Evolutionary conservation across 2,329 filamentous ascomycete genomes (phyloP).

Genomic region (Periconia digitata): DNA sequence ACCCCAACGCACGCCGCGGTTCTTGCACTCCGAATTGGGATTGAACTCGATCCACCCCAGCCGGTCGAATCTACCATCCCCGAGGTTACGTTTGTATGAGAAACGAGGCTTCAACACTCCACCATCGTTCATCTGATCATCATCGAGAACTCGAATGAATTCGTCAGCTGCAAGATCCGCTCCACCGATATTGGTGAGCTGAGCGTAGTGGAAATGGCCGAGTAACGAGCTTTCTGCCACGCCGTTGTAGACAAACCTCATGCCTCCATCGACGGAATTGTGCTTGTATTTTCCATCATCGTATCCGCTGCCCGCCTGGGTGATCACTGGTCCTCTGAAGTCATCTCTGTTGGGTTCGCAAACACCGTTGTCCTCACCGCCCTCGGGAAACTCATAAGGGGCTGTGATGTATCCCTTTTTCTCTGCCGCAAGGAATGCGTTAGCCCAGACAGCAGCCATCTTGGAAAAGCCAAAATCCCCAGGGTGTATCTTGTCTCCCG

Average conservation of each 20-base stretch:
- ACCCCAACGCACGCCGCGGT: constrained; percentile 16
- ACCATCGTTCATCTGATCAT: neutral
- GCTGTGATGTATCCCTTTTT: constrained; percentile 5
- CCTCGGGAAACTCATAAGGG: neutral
- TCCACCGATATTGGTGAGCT: constrained; percentile 6
- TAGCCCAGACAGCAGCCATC: neutral
- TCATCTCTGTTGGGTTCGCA: constrained; percentile 4
- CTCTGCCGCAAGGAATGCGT: constrained; percentile 2
- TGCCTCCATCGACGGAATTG: neutral
- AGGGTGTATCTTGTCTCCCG: neutral
- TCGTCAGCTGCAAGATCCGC: constrained; percentile 8
- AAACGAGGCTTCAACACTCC: neutral
- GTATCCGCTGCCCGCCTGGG: constrained; percentile 5
- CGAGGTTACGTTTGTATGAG: constrained; percentile 1
- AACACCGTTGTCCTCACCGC: neutral
- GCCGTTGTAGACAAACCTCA: neutral
- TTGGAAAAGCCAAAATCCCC: neutral
- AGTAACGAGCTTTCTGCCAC: constrained; percentile 1
- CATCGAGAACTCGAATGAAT: constrained; percentile 9
- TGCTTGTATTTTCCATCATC: constrained; percentile 6
- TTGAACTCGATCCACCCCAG: neutral
- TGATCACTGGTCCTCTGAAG: constrained; percentile 6
- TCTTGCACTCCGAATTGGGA: constrained; percentile 4
- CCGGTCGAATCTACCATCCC: neutral
- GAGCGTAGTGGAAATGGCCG: constrained; percentile 13